These are phyloP conservation scores for Candida sp. DNA, from an alignment of 1,139 yeast genomes.

Conservation along the genomic window DNA sequence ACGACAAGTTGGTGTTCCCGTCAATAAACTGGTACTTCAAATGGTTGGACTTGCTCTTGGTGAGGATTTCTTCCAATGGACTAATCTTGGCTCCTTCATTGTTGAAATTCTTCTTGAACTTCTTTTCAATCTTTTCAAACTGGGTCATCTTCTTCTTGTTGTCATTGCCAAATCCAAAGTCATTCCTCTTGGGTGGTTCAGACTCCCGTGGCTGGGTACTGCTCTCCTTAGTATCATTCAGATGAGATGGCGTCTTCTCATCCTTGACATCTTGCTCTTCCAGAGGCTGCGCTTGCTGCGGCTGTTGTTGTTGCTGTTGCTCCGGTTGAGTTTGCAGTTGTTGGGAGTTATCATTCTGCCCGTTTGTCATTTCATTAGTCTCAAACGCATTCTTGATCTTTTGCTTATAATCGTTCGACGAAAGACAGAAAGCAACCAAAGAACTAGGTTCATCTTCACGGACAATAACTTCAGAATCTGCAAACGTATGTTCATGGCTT, in stretches of 20 bases:
- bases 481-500: constrained; percentile 87
- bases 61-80: constrained; percentile 69
- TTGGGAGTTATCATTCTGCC: background rate
- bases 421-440: constrained; percentile 88
- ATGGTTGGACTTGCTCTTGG: constrained; percentile 86
- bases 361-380: constrained; percentile 20
- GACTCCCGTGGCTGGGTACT: background rate
- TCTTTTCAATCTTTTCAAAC: constrained; percentile 48
- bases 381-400: constrained; percentile 53
- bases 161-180: constrained; percentile 11
- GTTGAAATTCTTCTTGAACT: constrained; percentile 39
- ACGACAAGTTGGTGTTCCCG: constrained; percentile 80
- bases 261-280: background rate
- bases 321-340: background rate
- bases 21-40: constrained; percentile 91
- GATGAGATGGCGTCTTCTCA: background rate
- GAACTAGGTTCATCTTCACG: constrained; percentile 98
- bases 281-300: constrained; percentile 12
- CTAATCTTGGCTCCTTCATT: constrained; percentile 20
- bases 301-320: constrained; percentile 11
- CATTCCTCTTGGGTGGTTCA: background rate
- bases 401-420: constrained; percentile 79
- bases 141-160: constrained; percentile 40
- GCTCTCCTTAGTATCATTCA: constrained; percentile 7
- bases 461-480: constrained; percentile 92